These are phyloP conservation scores for Botryosphaeria agaves DNA, from an alignment of 2,329 filamentous ascomycete genomes.

Conservation along the genomic window DNA sequence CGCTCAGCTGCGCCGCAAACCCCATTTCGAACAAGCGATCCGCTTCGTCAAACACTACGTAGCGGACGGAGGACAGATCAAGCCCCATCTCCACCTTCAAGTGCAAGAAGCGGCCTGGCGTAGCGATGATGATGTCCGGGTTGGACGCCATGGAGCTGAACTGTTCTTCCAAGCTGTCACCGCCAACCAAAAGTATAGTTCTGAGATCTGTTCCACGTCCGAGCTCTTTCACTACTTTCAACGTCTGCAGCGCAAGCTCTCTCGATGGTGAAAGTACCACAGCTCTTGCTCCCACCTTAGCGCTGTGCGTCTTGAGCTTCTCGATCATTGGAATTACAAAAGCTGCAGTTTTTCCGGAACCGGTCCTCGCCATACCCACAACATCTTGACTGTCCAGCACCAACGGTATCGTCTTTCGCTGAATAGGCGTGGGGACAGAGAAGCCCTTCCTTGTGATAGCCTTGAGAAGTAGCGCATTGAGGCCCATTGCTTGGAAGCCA, in stretches of 20 bases:
- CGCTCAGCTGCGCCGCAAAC: conserved; percentile 80
- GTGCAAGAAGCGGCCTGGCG: conserved; percentile 89
- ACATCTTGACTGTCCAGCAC: conserved; percentile 83
- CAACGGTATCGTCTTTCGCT: conserved; percentile 88
- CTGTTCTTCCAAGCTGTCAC: conserved; percentile 90
- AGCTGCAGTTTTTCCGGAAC: conserved; percentile 93
- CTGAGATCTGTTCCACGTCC: conserved; percentile 80
- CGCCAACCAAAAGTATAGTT: conserved; percentile 79
- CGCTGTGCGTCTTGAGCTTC: conserved; percentile 73
- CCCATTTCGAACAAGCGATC: conserved; percentile 98
- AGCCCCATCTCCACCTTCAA: conserved; percentile 92
- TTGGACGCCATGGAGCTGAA: conserved; percentile 86
- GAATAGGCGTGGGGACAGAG: conserved; percentile 89
- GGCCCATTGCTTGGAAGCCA: conserved; percentile 87
- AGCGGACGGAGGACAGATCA: conserved; percentile 77
- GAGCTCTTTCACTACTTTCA: conserved; percentile 94
- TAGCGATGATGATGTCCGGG: conserved; percentile 94
- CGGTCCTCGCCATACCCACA: conserved; percentile 98
- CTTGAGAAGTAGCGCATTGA: conserved; percentile 70
- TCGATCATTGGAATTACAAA: conserved; percentile 99
- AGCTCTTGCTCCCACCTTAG: conserved; percentile 68
- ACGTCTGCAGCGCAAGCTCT: conserved; percentile 83
- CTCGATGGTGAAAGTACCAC: conserved; percentile 83
- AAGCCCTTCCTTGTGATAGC: conserved; percentile 91
- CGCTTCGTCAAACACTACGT: conserved; percentile 95